Conservation (phyloP, 805 yeast genomes). For the Starmerella floricola region DNA sequence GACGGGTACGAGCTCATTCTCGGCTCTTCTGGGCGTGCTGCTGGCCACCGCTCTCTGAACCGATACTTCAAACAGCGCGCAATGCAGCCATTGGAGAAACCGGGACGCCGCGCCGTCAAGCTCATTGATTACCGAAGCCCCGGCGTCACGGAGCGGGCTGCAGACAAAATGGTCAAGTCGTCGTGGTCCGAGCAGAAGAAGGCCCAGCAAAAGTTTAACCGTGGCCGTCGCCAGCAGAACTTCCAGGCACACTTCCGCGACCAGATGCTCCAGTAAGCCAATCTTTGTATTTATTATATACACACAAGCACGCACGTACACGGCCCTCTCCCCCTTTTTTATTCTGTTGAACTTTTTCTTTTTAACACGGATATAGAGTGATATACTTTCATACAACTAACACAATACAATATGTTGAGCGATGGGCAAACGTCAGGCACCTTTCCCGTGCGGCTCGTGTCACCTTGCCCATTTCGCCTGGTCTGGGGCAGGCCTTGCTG, state of each 20-base stretch:
- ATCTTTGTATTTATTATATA: neutral
- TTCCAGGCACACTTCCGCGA: conserved; percentile 79
- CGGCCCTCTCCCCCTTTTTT: no score
- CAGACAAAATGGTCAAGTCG: conserved; percentile 39
- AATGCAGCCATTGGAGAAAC: conserved; percentile 40
- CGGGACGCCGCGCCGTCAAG: conserved; percentile 49
- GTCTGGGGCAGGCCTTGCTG: no score
- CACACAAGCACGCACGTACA: no score
- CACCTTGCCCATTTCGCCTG: no score
- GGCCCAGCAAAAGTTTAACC: conserved; percentile 33
- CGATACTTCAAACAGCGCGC: conserved; percentile 60
- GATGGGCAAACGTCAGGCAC: no score
- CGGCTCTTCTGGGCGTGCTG: conserved; percentile 57
- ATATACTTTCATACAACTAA: no score
- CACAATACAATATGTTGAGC: no score
- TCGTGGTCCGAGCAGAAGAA: conserved; percentile 48
- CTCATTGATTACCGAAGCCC: conserved; percentile 57
- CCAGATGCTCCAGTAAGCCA: conserved; percentile 39
- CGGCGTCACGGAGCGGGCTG: conserved; percentile 24
- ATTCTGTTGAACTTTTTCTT: no score
- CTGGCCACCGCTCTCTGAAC: conserved; percentile 70
- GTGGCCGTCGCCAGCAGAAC: conserved; percentile 57
- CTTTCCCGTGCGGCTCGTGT: no score
- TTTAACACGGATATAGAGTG: no score
- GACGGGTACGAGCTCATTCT: conserved; percentile 56